Base-by-base conservation (phyloP, 1,284 basidiomycete genomes). In the Tetrapyrgos nigripes region DNA sequence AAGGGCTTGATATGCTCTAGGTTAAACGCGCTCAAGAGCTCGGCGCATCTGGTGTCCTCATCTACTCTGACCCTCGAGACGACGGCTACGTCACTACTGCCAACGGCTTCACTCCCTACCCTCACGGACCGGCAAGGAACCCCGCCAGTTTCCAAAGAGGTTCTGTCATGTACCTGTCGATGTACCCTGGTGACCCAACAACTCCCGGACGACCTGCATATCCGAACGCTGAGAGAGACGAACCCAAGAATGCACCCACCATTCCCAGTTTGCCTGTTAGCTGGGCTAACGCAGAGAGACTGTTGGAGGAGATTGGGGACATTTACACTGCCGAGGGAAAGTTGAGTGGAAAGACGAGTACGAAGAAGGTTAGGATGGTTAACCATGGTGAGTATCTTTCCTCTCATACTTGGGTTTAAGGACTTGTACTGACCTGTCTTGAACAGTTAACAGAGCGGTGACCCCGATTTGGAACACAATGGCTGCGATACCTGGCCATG, bases 121-220 rank as follows among this genome's bases (percentile, higher is more conserved):
- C 96, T 1, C 79, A 85, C 17, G 96, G 96, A 0, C 94, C 95
- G 28, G 95, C 94, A 43, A 85, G 93, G 40, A 93, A 96, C 72
- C 93, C 92, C 0, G 87, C 86, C 6, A 83, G 91, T 3, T 87
- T 96, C 11, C 89, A 98, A 74, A 87, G 96, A 49, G 97, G 96
- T 19, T 91, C 88, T 28, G 94, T 95, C 1, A 91, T 95, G 71
- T 97, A 85, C 70, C 70, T 96, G 37, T 89, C 89, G 17, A 71
- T 79, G 33, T 96, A 96, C 72, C 94, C 95, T 1, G 89, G 89
- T 21, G 93, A 95, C 70, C 92, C 93, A 3, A 87, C 88, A 0
- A 98, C 96, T 1, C 96, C 96, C 1, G 93, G 93, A 17, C 80
- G 83, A 64, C 96, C 97, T 23, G 85, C 95, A 2, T 98, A 98